Conservation (phyloP, 352 stramenopile species). For the Globisporangium spiculum region DNA sequence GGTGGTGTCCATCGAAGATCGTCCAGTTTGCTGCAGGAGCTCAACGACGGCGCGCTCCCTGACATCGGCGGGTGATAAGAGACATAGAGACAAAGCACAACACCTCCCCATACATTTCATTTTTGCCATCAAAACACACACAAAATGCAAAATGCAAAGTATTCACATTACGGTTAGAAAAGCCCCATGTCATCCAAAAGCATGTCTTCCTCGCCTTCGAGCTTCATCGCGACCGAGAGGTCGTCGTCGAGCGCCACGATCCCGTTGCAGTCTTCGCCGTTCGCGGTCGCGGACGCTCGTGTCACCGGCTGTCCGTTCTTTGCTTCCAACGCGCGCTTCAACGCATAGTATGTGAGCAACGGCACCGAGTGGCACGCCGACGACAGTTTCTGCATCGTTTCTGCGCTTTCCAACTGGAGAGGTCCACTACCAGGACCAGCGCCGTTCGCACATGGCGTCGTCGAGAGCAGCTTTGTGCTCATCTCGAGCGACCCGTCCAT, state of each 20-base stretch:
- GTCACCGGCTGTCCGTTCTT: slow-evolving; percentile 34
- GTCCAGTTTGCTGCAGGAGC: slow-evolving; percentile 15
- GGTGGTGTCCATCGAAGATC: slow-evolving; percentile 21
- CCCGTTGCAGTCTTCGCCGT: slow-evolving; percentile 66
- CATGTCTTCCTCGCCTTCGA: slow-evolving; percentile 81
- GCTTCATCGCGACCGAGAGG: slow-evolving; percentile 73
- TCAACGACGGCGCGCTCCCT: slow-evolving; percentile 12
- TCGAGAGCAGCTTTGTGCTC: slow-evolving; percentile 52
- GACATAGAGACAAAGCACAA: background rate
- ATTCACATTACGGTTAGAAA: slow-evolving; percentile 41
- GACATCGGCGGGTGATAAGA: slow-evolving; percentile 14
- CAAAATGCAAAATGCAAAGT: background rate
- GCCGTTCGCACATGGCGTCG: slow-evolving; percentile 22
- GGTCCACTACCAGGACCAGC: slow-evolving; percentile 3
- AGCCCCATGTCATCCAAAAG: slow-evolving; percentile 86
- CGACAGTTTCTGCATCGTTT: slow-evolving; percentile 49
- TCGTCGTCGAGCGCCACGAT: slow-evolving; percentile 76
- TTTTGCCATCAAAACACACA: slow-evolving; percentile 1
- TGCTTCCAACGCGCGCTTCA: slow-evolving; percentile 52
- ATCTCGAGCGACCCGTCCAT: slow-evolving; percentile 66
- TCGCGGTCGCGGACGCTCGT: slow-evolving; percentile 16
- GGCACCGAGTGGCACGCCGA: slow-evolving; percentile 71
- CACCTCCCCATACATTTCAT: background rate
- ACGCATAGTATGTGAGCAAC: slow-evolving; percentile 70
- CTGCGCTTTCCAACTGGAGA: slow-evolving; percentile 35